Conservation (phyloP, 495 filamentous ascomycete species). For the Trichoderma orchidacearum region DNA sequence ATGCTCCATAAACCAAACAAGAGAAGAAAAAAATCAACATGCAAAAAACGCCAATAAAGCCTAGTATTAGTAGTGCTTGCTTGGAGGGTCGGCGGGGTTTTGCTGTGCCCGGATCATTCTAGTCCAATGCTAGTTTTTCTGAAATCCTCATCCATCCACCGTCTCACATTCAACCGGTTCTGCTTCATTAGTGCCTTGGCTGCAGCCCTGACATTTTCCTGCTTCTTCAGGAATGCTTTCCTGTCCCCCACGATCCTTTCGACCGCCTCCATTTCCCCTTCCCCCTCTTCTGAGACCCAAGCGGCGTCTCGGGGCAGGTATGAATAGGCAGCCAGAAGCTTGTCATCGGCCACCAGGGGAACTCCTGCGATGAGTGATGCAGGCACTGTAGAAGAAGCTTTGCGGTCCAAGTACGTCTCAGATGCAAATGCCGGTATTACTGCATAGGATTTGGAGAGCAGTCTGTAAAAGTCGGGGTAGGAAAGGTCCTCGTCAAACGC, state of each 20-base stretch:
- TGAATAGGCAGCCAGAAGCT: constrained; percentile 13
- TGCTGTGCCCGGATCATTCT: background rate
- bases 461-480: constrained; percentile 11
- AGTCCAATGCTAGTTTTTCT: background rate
- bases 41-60: no score
- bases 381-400: constrained; percentile 13
- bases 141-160: background rate
- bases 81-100: background rate
- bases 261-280: constrained; percentile 9
- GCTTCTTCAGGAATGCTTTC: background rate
- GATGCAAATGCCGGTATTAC: constrained; percentile 14
- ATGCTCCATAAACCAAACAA: background rate
- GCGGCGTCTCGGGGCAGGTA: constrained; percentile 13
- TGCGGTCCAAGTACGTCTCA: constrained; percentile 11
- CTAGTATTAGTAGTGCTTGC: no score
- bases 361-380: constrained; percentile 13
- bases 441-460: constrained; percentile 10
- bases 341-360: constrained; percentile 11
- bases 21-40: background rate
- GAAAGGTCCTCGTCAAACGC: constrained; percentile 10
- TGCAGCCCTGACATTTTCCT: background rate
- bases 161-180: background rate
- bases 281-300: constrained; percentile 8
- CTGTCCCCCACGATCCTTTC: background rate
- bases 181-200: background rate